Base-by-base conservation (phyloP, 306 rosid genomes). In the Pyrus communis region DNA sequence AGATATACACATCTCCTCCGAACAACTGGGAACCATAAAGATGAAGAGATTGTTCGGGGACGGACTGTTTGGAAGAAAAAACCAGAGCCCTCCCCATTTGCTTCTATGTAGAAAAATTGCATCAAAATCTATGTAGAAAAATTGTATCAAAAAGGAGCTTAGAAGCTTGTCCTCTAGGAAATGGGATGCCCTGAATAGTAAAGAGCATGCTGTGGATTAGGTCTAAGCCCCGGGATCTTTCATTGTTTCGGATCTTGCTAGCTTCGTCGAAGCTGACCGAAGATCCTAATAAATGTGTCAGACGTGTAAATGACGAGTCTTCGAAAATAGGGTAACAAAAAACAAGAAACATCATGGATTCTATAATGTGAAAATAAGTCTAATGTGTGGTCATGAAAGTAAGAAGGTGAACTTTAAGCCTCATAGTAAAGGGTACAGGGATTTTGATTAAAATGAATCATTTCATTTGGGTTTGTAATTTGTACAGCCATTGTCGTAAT, bases 41-140 rank as follows among this genome's bases (percentile, higher is more conserved):
- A 60, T 69, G 88, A 90, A 69, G 97, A 94, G 88, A 94, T 94
- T 75, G 95, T 94, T 13, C 86, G 97, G 84, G 98, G 95, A 78
- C 86, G 87, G 69, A 94, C 96, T 11, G 71, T 49, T 33, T 92
- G 98, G 98, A 92, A 94, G 83, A 89, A 85, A 64, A 92, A 94
- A 75, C 31, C 76, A 40, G 19, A 80, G 27, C 59, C 78, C 64
- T 28, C 72, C 30, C 84, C 91, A 59, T 89, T 86, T 88, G 80
- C 92, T 64, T 81, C 92, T 51, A 25, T 74, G 13, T 88, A 69
- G 25, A 55, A 78, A 75, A 69, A 7, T 4, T 11, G 5, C 15
- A 60, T 19, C 3, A 18, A 69, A 8, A 63, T 81, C 92, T 51
- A 25, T 74, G 13, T 88, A 69, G 25, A 55, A 78, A 75, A 69